A percentile compares a stretch with the other conserved stretches of the same genome.
These are phyloP conservation scores for Chrysanthemum seticuspe DNA, from an alignment of 129 eudicot genomes.

Conservation along the genomic window DNA sequence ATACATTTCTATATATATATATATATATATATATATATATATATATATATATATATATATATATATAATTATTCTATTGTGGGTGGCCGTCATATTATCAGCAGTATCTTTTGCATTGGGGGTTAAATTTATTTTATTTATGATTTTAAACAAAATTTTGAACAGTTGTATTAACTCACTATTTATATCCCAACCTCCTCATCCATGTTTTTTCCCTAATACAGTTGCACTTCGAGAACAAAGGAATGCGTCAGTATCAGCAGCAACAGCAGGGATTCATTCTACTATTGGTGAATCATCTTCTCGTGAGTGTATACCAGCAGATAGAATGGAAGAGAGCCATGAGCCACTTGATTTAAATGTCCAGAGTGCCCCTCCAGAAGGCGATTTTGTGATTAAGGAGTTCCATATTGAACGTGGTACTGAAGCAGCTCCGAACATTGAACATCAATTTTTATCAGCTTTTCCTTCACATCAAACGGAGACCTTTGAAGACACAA, in stretches of 20 bases:
- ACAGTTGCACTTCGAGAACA: conserved; percentile 67
- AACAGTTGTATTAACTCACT: neutral
- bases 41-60: too few species aligned
- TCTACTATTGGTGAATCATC: conserved; percentile 55
- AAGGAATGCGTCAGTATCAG: conserved; percentile 41
- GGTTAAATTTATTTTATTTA: neutral
- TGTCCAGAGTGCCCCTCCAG: conserved; percentile 37
- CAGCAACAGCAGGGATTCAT: conserved; percentile 33
- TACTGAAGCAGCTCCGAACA: conserved; percentile 26
- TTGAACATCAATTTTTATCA: conserved; percentile 62
- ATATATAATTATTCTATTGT: too few species aligned
- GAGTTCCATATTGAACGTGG: conserved; percentile 31
- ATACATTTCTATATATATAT: too few species aligned
- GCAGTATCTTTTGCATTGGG: neutral
- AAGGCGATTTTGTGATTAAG: conserved; percentile 11
- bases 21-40: too few species aligned
- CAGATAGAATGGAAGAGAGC: conserved; percentile 38
- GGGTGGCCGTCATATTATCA: neutral
- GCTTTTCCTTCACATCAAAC: conserved; percentile 31
- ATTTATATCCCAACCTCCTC: conserved; percentile 8
- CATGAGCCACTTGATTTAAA: conserved; percentile 40
- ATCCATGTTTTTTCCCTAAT: conserved; percentile 12
- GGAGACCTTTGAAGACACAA: conserved; percentile 15
- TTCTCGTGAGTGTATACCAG: conserved; percentile 36
- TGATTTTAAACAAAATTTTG: neutral